Conservation (phyloP, 768 basidiomycete genomes). For the Serendipita sp. region DNA sequence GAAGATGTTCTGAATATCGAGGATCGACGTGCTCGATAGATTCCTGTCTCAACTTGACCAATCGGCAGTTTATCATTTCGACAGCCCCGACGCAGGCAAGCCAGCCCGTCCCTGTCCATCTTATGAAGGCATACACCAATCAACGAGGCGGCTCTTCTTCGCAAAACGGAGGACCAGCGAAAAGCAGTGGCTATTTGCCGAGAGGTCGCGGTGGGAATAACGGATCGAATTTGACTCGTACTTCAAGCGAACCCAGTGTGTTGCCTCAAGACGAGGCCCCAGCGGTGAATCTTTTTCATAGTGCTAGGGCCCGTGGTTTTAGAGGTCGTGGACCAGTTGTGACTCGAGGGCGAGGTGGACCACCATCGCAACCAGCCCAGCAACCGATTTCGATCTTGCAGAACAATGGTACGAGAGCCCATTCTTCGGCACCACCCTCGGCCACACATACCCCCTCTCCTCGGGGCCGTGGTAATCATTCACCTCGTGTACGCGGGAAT, state of each 20-base stretch:
- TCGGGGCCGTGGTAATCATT: neutral
- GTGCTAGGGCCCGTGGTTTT: neutral
- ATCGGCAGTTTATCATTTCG: constrained; percentile 69
- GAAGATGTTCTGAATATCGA: constrained; percentile 79
- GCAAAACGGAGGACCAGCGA: neutral
- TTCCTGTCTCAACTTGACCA: constrained; percentile 74
- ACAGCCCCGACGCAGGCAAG: constrained; percentile 32
- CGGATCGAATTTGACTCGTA: neutral
- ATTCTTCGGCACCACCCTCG: no score
- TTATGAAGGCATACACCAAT: neutral
- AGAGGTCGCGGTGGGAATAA: neutral
- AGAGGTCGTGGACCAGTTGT: neutral
- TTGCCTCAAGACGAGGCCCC: neutral
- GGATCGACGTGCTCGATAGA: constrained; percentile 79
- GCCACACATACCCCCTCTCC: neutral
- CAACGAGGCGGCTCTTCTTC: neutral
- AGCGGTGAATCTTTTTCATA: neutral
- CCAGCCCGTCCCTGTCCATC: neutral
- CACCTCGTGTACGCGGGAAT: neutral
- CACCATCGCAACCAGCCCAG: neutral
- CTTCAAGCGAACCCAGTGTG: neutral
- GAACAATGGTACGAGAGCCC: neutral
- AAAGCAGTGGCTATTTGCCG: neutral
- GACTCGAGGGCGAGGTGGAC: neutral
- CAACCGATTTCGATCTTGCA: neutral